phyloP scores from a whole-genome alignment of 371 early-diverging fungal genomes.

The Mortierella polycephala region DNA sequence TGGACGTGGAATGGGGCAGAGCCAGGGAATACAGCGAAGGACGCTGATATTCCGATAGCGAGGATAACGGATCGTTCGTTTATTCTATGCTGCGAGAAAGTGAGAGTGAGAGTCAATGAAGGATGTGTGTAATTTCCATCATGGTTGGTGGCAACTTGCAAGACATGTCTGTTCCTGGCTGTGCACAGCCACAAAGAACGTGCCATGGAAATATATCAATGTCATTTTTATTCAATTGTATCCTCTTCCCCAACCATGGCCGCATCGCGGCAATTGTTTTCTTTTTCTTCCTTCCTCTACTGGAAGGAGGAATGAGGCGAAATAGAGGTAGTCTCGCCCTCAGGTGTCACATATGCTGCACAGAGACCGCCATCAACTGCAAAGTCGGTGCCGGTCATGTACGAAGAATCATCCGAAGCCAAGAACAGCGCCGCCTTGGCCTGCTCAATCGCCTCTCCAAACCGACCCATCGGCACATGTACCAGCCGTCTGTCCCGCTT shows the following conservation, averaged over 20 bases:
- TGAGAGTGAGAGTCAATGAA: too few relatives aligned
- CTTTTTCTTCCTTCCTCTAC: conserved; percentile 6
- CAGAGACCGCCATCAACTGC: conserved; percentile 87
- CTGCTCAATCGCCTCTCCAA: conserved; percentile 91
- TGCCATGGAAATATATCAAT: background rate
- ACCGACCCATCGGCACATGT: conserved; percentile 89
- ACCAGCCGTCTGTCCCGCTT: conserved; percentile 86
- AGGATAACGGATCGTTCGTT: too few relatives aligned
- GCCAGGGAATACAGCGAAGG: background rate
- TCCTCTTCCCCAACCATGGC: background rate
- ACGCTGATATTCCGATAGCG: background rate
- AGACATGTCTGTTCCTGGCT: too few relatives aligned
- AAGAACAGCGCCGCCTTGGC: conserved; percentile 87
- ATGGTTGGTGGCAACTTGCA: too few relatives aligned
- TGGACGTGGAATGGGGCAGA: too few relatives aligned
- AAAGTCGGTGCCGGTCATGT: conserved; percentile 89
- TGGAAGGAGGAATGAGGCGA: conserved; percentile 51
- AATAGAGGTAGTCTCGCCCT: conserved; percentile 44
- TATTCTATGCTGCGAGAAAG: too few relatives aligned
- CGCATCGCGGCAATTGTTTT: background rate
- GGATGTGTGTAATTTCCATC: too few relatives aligned
- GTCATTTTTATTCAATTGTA: background rate
- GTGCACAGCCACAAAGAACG: too few relatives aligned
- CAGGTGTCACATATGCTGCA: conserved; percentile 73
- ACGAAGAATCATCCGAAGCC: conserved; percentile 85